Evolutionary conservation across 768 basidiomycete genomes (phyloP), one percentile per base, ranked within the genome.

Genomic region (Psilocybe azurescens): DNA sequence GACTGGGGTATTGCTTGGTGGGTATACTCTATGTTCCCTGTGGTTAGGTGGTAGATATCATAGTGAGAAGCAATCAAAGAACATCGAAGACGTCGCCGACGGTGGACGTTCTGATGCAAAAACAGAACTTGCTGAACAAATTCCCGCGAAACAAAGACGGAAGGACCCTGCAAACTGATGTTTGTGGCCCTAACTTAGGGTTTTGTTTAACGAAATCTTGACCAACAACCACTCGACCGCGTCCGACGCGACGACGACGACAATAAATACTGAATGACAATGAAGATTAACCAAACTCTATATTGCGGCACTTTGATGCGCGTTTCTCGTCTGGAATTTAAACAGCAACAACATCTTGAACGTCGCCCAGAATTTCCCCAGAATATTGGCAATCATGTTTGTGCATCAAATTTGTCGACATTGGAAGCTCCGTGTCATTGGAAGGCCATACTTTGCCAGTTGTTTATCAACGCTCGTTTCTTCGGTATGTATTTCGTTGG

Each of bases 141-240:
- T 59, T 59, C 49, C 58, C 58, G 58, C 58, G 39, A 36, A n/a
- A 48, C 56, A 57, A 57, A 57, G 30, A 39, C 8, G 56, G 56
- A 49, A 49, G 48, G 56, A 49, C 56, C 56, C 48, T 58, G 47
- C 47, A 36, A n/a, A 36, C 11, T 36, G 33, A 36, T 11, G 11
- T 44, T 44, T 11, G 41, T 44, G 41, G 41, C 41, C 41, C 41
- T 44, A 44, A 13, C 11, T 14, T 44, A 44, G 41, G 41, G 41
- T 44, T 44, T 44, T 5, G 41, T 2, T 9, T 14, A 39, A 39
- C 41, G 14, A 44, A 8, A 16, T 44, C 41, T 36, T 36, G 33
- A 36, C 11, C 33, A 36, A 44, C 41, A 9, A 44, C 41, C 6
- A 44, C 41, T 11, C 14, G 41, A 44, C 11, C 41, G 41, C 33